Evolutionary conservation across 2,329 filamentous ascomycete genomes (phyloP).

Genomic region (Talaromyces sp.): DNA sequence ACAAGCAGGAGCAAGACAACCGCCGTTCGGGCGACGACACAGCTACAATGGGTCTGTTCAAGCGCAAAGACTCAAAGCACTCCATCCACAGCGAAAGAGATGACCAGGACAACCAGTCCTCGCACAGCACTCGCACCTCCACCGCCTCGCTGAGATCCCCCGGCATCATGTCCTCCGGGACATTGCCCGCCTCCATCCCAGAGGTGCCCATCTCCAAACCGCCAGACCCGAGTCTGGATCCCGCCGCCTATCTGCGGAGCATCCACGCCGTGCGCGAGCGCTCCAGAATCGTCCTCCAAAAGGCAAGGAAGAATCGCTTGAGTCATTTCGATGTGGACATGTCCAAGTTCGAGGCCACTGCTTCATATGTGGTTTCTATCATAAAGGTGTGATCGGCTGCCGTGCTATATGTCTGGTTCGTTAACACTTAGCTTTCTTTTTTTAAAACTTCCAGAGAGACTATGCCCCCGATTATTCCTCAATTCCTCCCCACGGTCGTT

Average conservation of each 20-base stretch:
- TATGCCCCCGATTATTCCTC: conserved; percentile 62
- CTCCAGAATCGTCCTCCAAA: conserved; percentile 67
- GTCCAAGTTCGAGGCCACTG: conserved; percentile 76
- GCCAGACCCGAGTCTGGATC: conserved; percentile 82
- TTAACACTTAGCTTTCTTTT: conserved; percentile 1
- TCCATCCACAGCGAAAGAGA: conserved; percentile 34
- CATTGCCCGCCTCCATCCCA: conserved; percentile 54
- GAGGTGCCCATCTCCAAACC: conserved; percentile 78
- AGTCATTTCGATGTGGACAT: conserved; percentile 87
- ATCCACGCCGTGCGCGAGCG: conserved; percentile 82
- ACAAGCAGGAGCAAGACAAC: background rate
- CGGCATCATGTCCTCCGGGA: conserved; percentile 41
- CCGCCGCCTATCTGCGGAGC: conserved; percentile 84
- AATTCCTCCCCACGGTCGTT: conserved; percentile 75
- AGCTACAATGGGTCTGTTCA: conserved; percentile 41
- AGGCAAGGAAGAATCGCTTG: conserved; percentile 71
- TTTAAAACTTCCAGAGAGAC: conserved; percentile 52
- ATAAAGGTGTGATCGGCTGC: conserved; percentile 67
- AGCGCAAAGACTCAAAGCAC: conserved; percentile 42
- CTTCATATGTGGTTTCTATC: conserved; percentile 82
- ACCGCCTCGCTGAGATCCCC: conserved; percentile 49
- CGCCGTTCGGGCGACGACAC: background rate
- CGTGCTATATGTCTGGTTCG: background rate
- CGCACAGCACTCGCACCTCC: conserved; percentile 41
- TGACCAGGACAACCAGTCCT: conserved; percentile 35